A percentile compares a stretch with the other conserved stretches of the same genome.
Evolutionary conservation across 306 rosid genomes (phyloP).

Genomic region (Vachellia collinsii): DNA sequence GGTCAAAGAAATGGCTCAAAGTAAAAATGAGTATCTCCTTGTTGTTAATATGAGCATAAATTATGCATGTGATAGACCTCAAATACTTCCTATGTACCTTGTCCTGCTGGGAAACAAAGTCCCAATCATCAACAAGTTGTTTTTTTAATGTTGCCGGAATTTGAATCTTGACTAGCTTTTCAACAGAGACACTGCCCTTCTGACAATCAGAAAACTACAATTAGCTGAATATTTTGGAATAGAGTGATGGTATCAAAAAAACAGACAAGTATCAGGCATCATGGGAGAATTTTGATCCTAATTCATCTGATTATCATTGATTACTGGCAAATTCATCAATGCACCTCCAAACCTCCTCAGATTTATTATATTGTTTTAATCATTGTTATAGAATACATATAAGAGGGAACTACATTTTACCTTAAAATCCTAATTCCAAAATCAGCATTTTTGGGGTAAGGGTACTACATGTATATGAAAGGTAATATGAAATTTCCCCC

Average conservation of each 20-base stretch:
- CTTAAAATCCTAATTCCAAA: not conserved
- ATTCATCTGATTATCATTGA: not conserved
- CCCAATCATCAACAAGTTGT: constrained; percentile 97
- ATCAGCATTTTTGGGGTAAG: not conserved
- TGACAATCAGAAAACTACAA: constrained; percentile 47
- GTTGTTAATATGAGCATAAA: not conserved
- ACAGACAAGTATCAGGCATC: not conserved
- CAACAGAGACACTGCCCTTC: constrained; percentile 71
- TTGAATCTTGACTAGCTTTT: constrained; percentile 91
- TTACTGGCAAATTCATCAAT: not conserved
- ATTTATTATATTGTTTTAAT: not conserved
- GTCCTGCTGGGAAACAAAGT: constrained; percentile 83
- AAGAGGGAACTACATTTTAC: not conserved
- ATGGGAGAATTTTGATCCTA: not conserved
- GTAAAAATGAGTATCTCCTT: constrained; percentile 12
- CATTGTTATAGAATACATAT: not conserved
- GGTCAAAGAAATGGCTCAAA: constrained; percentile 2
- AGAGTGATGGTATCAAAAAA: not conserved
- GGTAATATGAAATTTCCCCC: not conserved
- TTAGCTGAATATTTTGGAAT: constrained; percentile 34
- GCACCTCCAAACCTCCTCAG: not conserved
- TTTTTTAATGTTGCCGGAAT: constrained; percentile 86
- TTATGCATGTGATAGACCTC: constrained; percentile 6
- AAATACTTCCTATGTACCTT: constrained; percentile 57
- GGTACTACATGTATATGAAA: not conserved